Evolutionary conservation across 192 early-diverging fungal species (phyloP).

Genomic region (Podila epicladia): DNA sequence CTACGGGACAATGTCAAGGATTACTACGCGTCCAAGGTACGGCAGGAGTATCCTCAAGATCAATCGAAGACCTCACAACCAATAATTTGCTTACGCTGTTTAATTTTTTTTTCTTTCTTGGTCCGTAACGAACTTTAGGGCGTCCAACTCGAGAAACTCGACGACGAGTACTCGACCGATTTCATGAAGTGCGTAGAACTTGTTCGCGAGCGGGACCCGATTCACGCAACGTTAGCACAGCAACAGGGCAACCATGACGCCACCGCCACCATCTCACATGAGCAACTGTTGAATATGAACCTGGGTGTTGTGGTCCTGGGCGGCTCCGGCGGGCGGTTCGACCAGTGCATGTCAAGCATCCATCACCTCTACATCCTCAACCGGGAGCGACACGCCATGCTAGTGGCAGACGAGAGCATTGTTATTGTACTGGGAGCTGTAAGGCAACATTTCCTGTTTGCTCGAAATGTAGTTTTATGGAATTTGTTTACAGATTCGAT

Average conservation of each 20-base stretch:
- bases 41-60: not conserved
- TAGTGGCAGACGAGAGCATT: slow-evolving; percentile 81
- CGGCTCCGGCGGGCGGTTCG: slow-evolving; percentile 88
- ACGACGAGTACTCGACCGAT: slow-evolving; percentile 78
- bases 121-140: slow-evolving; percentile 38
- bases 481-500: not conserved
- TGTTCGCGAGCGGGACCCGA: slow-evolving; percentile 48
- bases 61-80: not conserved
- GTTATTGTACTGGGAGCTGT: slow-evolving; percentile 75
- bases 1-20: slow-evolving; percentile 63
- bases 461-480: slow-evolving; percentile 1
- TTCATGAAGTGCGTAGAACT: slow-evolving; percentile 87
- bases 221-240: not conserved
- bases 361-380: slow-evolving; percentile 74
- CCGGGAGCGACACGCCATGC: slow-evolving; percentile 66
- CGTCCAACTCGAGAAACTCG: slow-evolving; percentile 59
- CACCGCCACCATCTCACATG: not conserved
- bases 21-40: slow-evolving; percentile 72
- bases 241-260: not conserved
- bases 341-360: slow-evolving; percentile 87
- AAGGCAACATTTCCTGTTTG: slow-evolving; percentile 9
- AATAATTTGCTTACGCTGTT: not conserved
- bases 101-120: not conserved
- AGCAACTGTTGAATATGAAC: slow-evolving; percentile 16
- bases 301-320: slow-evolving; percentile 77